Evolutionary conservation across 495 filamentous ascomycete genomes (phyloP).

Genomic region (Amorphotheca resinae): DNA sequence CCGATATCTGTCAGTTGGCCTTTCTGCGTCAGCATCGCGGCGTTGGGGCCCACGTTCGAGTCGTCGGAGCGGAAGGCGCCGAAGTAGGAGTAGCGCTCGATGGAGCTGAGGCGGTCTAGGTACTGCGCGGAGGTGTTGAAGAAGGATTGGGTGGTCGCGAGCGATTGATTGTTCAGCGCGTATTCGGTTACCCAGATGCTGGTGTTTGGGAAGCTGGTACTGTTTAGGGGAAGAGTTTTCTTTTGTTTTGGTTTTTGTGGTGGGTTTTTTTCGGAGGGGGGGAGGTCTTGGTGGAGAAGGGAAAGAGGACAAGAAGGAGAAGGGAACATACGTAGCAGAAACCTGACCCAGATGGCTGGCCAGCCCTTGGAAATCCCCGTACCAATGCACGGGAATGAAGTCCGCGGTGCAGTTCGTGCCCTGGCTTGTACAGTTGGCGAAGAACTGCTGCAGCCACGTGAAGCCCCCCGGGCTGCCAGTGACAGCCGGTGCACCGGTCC

Average conservation of each 20-base stretch:
- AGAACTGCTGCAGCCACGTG: constrained; percentile 50
- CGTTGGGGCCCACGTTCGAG: constrained; percentile 58
- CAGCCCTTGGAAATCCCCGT: constrained; percentile 61
- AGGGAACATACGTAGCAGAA: constrained; percentile 31
- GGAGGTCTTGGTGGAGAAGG: background rate
- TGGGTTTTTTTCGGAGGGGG: constrained; percentile 1
- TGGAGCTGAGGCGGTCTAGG: constrained; percentile 47
- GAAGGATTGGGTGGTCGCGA: constrained; percentile 46
- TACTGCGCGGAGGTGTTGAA: constrained; percentile 51
- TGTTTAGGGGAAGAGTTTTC: no score
- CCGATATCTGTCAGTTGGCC: constrained; percentile 61
- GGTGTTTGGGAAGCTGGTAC: constrained; percentile 36
- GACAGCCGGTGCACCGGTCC: constrained; percentile 46
- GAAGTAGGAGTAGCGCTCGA: constrained; percentile 60
- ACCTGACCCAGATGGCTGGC: constrained; percentile 57
- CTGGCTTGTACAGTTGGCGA: constrained; percentile 36
- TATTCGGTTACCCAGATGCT: constrained; percentile 67
- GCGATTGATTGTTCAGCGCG: constrained; percentile 34
- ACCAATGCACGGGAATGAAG: constrained; percentile 69
- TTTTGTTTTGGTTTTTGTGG: no score
- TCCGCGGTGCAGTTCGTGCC: constrained; percentile 47
- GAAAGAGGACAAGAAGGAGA: background rate
- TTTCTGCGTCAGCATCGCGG: constrained; percentile 46
- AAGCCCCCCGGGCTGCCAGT: constrained; percentile 43
- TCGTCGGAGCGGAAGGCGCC: constrained; percentile 54